Percentiles rank a stretch among this genome's conserved stretches.
Conservation (phyloP, 2,329 filamentous ascomycete genomes). For the Stagonosporopsis tanaceti region DNA sequence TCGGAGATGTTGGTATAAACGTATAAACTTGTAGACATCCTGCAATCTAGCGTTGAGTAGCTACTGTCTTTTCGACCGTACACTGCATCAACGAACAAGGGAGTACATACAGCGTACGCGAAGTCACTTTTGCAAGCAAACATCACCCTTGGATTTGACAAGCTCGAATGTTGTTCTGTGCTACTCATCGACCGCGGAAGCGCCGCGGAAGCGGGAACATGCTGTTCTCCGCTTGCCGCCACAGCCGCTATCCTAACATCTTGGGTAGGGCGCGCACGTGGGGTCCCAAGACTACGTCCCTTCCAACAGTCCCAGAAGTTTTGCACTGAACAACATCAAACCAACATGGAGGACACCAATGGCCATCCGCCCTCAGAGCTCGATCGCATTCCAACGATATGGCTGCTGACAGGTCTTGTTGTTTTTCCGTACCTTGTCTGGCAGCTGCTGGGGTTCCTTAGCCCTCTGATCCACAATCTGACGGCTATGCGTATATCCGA, state of each 20-base stretch:
- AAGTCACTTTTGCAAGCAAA: not conserved
- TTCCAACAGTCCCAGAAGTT: slow-evolving; percentile 1
- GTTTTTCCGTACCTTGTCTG: slow-evolving; percentile 32
- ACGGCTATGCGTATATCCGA: slow-evolving; percentile 45
- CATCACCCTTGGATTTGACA: not conserved
- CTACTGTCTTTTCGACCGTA: not conserved
- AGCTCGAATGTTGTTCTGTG: slow-evolving; percentile 4
- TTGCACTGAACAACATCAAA: slow-evolving; percentile 14
- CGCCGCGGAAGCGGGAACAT: slow-evolving; percentile 13
- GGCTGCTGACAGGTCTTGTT: slow-evolving; percentile 31
- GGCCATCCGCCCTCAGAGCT: slow-evolving; percentile 23
- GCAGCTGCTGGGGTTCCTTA: slow-evolving; percentile 31
- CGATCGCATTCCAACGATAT: slow-evolving; percentile 29
- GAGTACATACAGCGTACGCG: not conserved
- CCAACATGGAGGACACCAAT: slow-evolving; percentile 18
- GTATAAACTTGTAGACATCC: not conserved
- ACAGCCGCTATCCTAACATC: slow-evolving; percentile 13
- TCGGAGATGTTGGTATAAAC: not conserved
- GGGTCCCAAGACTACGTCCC: slow-evolving; percentile 20
- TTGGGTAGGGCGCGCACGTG: slow-evolving; percentile 21
- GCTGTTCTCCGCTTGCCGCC: slow-evolving; percentile 6
- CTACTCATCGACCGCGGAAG: slow-evolving; percentile 5
- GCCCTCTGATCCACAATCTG: slow-evolving; percentile 32
- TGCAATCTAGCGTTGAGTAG: not conserved
- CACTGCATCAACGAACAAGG: not conserved